phyloP scores from a whole-genome alignment of 2,329 filamentous ascomycete species.

The Hyphodiscus sp. region DNA sequence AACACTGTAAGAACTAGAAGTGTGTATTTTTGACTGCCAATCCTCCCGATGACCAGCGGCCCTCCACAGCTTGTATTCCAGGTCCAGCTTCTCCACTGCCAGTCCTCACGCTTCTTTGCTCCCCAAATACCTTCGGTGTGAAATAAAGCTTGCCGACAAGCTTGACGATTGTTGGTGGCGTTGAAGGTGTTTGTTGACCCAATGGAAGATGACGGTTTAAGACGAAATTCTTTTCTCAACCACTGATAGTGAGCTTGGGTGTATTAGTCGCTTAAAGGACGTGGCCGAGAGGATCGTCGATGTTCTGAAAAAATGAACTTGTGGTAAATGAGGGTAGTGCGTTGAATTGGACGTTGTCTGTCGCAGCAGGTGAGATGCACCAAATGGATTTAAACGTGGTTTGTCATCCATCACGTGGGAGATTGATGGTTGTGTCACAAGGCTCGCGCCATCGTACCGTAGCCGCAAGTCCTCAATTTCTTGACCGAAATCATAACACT shows the following conservation, averaged over 20 bases:
- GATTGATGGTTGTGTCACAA: too few species aligned
- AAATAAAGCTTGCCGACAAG: not conserved
- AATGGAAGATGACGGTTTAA: too few species aligned
- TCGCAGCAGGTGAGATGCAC: too few species aligned
- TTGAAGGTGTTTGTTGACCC: not conserved
- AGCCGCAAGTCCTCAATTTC: too few species aligned
- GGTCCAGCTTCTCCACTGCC: slow-evolving; percentile 16
- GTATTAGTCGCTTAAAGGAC: too few species aligned
- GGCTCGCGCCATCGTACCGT: too few species aligned
- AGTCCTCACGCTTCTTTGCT: slow-evolving; percentile 4
- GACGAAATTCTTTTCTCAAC: too few species aligned
- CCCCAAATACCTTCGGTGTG: not conserved
- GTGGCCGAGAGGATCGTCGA: not conserved
- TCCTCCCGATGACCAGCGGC: slow-evolving; percentile 20
- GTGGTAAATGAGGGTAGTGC: not conserved
- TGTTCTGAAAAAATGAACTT: not conserved
- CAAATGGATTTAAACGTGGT: too few species aligned
- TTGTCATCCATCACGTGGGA: too few species aligned
- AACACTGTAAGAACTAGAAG: slow-evolving; percentile 31
- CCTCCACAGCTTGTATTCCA: not conserved
- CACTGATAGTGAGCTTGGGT: too few species aligned
- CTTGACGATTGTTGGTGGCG: slow-evolving; percentile 4
- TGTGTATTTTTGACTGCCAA: slow-evolving; percentile 31
- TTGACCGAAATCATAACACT: too few species aligned
- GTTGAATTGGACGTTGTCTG: not conserved